Conservation (phyloP, 2,329 filamentous ascomycete species). For the Balansia obtecta region DNA sequence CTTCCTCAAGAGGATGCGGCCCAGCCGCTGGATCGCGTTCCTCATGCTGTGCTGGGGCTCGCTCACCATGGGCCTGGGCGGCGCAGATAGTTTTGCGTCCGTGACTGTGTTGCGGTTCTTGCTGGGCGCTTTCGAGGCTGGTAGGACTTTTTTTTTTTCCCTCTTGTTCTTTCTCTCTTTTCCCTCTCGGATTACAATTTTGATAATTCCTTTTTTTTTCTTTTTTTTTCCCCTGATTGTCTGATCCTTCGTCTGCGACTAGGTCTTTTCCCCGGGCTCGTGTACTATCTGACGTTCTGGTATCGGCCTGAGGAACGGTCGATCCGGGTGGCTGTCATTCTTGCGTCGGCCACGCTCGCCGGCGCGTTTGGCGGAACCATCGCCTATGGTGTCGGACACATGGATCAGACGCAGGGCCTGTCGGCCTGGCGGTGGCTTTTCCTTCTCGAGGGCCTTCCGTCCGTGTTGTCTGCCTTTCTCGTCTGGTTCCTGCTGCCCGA, state of each 20-base stretch:
- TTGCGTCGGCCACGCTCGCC: constrained; percentile 55
- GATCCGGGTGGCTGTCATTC: constrained; percentile 56
- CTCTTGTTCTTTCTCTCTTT: no score
- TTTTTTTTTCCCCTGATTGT: no score
- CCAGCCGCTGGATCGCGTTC: constrained; percentile 51
- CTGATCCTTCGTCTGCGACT: no score
- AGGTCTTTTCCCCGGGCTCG: constrained; percentile 42
- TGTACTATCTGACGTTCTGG: constrained; percentile 61
- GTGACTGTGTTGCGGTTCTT: constrained; percentile 57
- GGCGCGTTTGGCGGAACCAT: constrained; percentile 64
- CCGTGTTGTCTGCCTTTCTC: constrained; percentile 47
- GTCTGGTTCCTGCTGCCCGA: constrained; percentile 59
- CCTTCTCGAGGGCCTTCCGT: constrained; percentile 52
- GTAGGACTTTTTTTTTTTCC: background rate
- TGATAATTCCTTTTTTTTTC: no score
- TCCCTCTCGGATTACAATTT: no score
- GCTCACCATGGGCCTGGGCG: constrained; percentile 54
- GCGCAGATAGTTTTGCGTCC: constrained; percentile 46
- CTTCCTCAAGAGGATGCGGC: constrained; percentile 50
- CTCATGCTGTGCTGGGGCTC: constrained; percentile 57
- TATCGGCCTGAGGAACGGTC: constrained; percentile 60
- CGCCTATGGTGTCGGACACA: constrained; percentile 59
- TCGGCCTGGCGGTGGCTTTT: constrained; percentile 59
- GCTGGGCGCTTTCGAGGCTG: constrained; percentile 55
- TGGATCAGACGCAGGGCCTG: constrained; percentile 50